Percentiles rank a stretch among this genome's conserved stretches.
These are phyloP conservation scores for Magnaporthiopsis rhizophila DNA, from an alignment of 2,329 filamentous ascomycete species.

Conservation along the genomic window DNA sequence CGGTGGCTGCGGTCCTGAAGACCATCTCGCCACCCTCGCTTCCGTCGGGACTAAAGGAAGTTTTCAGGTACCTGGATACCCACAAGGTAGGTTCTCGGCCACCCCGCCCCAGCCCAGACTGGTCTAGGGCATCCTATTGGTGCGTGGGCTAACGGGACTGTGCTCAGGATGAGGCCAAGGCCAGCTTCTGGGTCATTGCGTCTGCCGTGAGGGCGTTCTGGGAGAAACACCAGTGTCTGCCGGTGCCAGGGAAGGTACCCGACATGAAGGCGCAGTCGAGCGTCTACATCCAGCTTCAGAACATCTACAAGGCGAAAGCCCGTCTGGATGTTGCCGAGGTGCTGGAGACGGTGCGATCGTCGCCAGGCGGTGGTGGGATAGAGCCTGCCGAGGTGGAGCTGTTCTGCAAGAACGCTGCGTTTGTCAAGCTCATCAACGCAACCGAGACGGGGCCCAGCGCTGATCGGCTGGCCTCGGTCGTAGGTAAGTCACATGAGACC, in stretches of 20 bases:
- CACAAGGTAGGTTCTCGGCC: constrained; percentile 3
- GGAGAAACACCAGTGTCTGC: constrained; percentile 61
- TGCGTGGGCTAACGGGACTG: not conserved
- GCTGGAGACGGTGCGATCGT: constrained; percentile 50
- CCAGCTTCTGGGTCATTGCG: constrained; percentile 83
- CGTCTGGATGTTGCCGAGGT: constrained; percentile 72
- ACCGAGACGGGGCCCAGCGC: constrained; percentile 26
- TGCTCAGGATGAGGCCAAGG: constrained; percentile 32
- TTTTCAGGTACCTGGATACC: constrained; percentile 56
- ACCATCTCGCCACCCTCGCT: constrained; percentile 65
- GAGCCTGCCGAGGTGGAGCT: constrained; percentile 67
- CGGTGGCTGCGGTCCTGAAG: constrained; percentile 78
- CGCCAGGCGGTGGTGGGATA: constrained; percentile 43
- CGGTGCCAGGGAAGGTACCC: constrained; percentile 77
- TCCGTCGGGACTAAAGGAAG: constrained; percentile 61
- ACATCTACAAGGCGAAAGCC: constrained; percentile 86
- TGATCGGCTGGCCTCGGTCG: constrained; percentile 41
- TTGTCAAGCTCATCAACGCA: constrained; percentile 76
- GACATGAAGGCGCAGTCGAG: constrained; percentile 96
- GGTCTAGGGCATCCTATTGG: constrained; percentile 5
- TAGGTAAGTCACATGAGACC: constrained; percentile 36
- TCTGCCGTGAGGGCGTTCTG: constrained; percentile 73
- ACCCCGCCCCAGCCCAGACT: not conserved
- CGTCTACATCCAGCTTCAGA: constrained; percentile 85
- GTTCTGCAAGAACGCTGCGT: constrained; percentile 92